Conservation (phyloP, 306 rosid genomes). For the Vigna radiata region DNA sequence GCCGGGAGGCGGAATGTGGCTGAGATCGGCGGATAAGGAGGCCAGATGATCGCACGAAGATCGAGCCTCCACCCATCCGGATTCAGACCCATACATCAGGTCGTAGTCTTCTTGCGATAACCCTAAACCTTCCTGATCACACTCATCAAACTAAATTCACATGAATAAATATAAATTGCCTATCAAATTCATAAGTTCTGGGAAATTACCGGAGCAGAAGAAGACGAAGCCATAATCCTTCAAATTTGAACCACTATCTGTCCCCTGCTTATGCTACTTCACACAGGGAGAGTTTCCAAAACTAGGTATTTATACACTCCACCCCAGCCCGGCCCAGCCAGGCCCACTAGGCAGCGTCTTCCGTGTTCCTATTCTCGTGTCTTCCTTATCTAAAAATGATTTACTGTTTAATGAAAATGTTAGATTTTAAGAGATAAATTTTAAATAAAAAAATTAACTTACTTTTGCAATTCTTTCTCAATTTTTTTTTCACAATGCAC, state of each 20-base stretch:
- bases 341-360: too few relatives aligned
- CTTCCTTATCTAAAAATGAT: too few relatives aligned
- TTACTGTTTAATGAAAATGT: too few relatives aligned
- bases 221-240: slow-evolving; percentile 19
- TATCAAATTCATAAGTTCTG: not conserved
- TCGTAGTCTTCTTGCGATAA: slow-evolving; percentile 50
- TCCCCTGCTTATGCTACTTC: too few relatives aligned
- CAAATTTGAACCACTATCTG: not conserved
- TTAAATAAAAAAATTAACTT: too few relatives aligned
- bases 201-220: not conserved
- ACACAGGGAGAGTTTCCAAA: too few relatives aligned
- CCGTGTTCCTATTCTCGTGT: too few relatives aligned
- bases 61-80: slow-evolving; percentile 88
- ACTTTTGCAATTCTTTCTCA: too few relatives aligned
- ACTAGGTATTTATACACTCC: too few relatives aligned
- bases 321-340: too few relatives aligned
- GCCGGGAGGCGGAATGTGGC: slow-evolving; percentile 69
- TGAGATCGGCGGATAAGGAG: slow-evolving; percentile 63
- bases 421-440: too few relatives aligned
- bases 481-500: too few relatives aligned
- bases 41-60: slow-evolving; percentile 68
- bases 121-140: slow-evolving; percentile 42
- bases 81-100: slow-evolving; percentile 53
- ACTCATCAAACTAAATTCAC: not conserved
- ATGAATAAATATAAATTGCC: not conserved